Evolutionary conservation across 1,139 yeast species (phyloP).

Genomic region (Candida mesenterica): DNA sequence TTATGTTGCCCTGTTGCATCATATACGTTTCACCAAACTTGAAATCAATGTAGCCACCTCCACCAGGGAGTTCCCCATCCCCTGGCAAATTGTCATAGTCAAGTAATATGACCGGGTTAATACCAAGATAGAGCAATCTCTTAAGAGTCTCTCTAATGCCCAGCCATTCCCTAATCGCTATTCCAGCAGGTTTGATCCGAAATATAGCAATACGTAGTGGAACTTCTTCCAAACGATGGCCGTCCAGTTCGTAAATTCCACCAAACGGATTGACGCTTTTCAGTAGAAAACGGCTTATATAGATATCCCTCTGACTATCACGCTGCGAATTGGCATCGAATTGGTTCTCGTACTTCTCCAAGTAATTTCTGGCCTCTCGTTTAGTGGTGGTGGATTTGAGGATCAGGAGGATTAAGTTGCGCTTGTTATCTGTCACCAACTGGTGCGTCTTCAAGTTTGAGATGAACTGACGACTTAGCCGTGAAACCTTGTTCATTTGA

Average conservation of each 20-base stretch:
- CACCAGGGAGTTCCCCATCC: neutral
- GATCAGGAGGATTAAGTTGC: conserved; percentile 64
- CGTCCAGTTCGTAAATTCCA: conserved; percentile 33
- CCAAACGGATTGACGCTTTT: conserved; percentile 30
- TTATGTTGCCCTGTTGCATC: conserved; percentile 33
- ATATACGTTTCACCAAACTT: conserved; percentile 33
- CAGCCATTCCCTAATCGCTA: conserved; percentile 31
- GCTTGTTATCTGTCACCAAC: conserved; percentile 35
- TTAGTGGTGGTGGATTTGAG: conserved; percentile 74
- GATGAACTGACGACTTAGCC: conserved; percentile 33
- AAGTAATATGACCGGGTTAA: conserved; percentile 25
- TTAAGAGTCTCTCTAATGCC: conserved; percentile 52
- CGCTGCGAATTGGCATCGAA: conserved; percentile 29
- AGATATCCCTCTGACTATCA: conserved; percentile 36
- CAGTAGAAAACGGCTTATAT: conserved; percentile 42
- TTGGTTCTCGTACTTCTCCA: conserved; percentile 55
- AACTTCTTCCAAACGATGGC: conserved; percentile 30
- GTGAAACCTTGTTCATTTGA: conserved; percentile 36
- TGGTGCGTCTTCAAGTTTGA: conserved; percentile 40
- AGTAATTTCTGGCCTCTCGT: conserved; percentile 67
- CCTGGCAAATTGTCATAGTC: conserved; percentile 28
- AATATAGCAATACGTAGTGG: conserved; percentile 54
- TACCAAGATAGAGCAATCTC: conserved; percentile 51
- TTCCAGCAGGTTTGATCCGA: conserved; percentile 41
- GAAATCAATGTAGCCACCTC: conserved; percentile 19